These are phyloP conservation scores for Xylariaceae sp. DNA, from an alignment of 2,329 filamentous ascomycete genomes.

Conservation along the genomic window DNA sequence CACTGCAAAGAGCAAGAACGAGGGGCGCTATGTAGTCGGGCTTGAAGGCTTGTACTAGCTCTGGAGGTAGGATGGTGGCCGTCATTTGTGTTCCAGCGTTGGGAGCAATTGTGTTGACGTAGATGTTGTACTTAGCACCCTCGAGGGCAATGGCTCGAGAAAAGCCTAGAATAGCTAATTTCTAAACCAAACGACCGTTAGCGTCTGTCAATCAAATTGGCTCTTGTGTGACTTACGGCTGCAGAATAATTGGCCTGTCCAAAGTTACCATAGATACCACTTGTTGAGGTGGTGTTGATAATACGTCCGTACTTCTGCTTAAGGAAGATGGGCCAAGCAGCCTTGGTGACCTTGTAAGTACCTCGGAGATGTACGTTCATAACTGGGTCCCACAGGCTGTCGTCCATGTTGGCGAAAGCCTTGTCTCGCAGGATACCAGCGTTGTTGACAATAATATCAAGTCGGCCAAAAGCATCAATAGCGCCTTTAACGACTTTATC, in stretches of 20 bases:
- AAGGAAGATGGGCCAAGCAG: conserved; percentile 95
- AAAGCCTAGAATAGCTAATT: conserved; percentile 93
- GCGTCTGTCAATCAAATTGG: conserved; percentile 20
- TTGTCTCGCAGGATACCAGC: conserved; percentile 97
- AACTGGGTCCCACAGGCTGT: conserved; percentile 90
- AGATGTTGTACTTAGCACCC: conserved; percentile 97
- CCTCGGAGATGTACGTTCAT: conserved; percentile 91
- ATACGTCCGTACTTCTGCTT: conserved; percentile 99
- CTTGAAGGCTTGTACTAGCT: conserved; percentile 99
- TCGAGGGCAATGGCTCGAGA: conserved; percentile 91
- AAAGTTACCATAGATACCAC: conserved; percentile 98
- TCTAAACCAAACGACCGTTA: conserved; percentile 54
- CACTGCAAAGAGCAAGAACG: conserved; percentile 82
- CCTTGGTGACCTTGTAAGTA: conserved; percentile 96
- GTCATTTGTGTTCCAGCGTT: conserved; percentile 98
- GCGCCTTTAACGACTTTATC: conserved; percentile 90
- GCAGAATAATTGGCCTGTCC: conserved; percentile 98
- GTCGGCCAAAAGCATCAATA: conserved; percentile 89
- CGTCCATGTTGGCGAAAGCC: conserved; percentile 97
- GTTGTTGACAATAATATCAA: conserved; percentile 98
- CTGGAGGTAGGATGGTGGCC: conserved; percentile 89
- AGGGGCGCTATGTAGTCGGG: conserved; percentile 96
- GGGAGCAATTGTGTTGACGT: conserved; percentile 96
- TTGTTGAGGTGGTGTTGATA: conserved; percentile 95
- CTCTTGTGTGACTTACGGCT: conserved; percentile 63